phyloP scores from a whole-genome alignment of 148 eudicot species.

The Rheum nobile region DNA sequence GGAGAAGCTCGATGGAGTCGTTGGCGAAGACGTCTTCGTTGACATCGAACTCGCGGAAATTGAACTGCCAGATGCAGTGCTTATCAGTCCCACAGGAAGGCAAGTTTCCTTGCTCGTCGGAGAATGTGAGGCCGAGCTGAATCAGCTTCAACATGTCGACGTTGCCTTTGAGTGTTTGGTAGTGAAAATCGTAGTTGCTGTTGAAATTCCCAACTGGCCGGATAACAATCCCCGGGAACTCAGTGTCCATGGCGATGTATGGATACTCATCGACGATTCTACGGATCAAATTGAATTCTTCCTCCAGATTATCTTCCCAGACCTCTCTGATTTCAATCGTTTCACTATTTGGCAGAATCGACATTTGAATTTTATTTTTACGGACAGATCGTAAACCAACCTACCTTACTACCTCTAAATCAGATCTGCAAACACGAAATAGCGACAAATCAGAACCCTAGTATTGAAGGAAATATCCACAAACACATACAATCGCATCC shows the following conservation, averaged over 20 bases:
- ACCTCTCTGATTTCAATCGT: conserved; percentile 35
- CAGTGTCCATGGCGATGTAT: conserved; percentile 40
- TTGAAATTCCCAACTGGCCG: conserved; percentile 39
- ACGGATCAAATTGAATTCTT: conserved; percentile 34
- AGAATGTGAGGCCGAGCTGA: conserved; percentile 36
- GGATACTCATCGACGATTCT: conserved; percentile 33
- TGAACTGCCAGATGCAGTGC: conserved; percentile 39
- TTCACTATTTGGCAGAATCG: conserved; percentile 28
- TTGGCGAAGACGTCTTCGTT: conserved; percentile 30
- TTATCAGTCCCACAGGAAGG: conserved; percentile 32
- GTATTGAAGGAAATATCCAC: not conserved
- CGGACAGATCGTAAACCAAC: not conserved
- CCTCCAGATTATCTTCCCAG: conserved; percentile 34
- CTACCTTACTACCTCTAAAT: not conserved
- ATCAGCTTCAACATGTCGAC: conserved; percentile 37
- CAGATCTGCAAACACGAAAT: conserved; percentile 3
- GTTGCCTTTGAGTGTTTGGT: conserved; percentile 37
- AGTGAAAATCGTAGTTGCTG: conserved; percentile 30
- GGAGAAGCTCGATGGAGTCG: conserved; percentile 33
- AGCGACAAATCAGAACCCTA: not conserved
- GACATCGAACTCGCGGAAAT: conserved; percentile 32
- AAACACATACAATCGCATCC: not conserved
- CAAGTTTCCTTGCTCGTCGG: conserved; percentile 32
- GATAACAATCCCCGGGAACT: conserved; percentile 38
- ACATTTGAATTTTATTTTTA: conserved; percentile 15